Base-by-base conservation (phyloP, 345 rosid species). In the Sisymbrium altissimum region DNA sequence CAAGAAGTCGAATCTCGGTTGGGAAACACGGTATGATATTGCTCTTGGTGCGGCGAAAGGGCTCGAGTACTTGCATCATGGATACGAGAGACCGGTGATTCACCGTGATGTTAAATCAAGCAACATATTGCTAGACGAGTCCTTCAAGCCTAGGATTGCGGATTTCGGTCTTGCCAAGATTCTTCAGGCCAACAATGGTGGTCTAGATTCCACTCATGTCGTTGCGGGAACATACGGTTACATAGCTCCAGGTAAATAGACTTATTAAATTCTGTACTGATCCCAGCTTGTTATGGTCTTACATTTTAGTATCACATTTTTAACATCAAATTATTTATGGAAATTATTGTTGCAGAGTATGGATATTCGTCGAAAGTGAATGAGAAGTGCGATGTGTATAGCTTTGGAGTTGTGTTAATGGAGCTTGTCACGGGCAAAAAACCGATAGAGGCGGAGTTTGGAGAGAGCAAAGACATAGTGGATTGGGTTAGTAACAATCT, bases 161-260 rank as follows among this genome's bases (percentile, higher is more conserved):
- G 97, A 95, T 86, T 95, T 95, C 2, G 99, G 99, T 27, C 96
- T 92, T 9, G 96, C 99, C 27, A 95, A 88, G 86, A 89, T 92
- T 72, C 87, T 88, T 78, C 93, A 86, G 35, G 73, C 78, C 19
- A 73, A 73, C 23, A 56, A 76, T 49, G 79, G 80, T 1, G 79
- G 81, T 36, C 81, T 78, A 72, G 96, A 89, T 61, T 81, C 96
- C 18, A 89, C 93, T 17, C 87, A 73, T 21, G 87, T 88, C 17
- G 86, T 95, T 41, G 92, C 97, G 0, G 99, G 99, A 76, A 95
- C 97, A 13, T 85, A 75, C 9, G 99, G 99, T 14, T 95, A 95
- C 80, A 95, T 95, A 23, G 99, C 99, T 79, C 99, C 97, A 61
- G 97, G 99, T 91, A 86, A 78, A 41, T 9, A 59, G 38, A 41